Evolutionary conservation across 441 rosid species (phyloP), one percentile per base, ranked within the genome.

Genomic region (Croton laevigatus): DNA sequence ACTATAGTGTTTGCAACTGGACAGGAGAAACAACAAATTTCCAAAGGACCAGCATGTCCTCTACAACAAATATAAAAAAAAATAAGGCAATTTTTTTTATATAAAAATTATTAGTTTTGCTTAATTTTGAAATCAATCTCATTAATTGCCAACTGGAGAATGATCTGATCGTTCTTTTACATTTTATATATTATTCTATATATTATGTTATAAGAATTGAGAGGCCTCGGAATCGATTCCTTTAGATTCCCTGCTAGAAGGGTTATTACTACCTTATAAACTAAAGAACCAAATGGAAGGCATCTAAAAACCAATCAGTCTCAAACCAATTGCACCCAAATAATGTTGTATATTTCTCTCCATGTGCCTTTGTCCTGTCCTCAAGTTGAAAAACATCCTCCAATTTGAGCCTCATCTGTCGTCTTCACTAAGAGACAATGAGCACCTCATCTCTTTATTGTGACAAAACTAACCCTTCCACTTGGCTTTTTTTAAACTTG

Each of bases 341-440:
- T 40, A 71, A 69, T 58, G 67, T 53, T 53, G 19, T 4, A 3
- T 49, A 54, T 68, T 48, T 48, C 80, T 52, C 79, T 48, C 78
- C 87, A 88, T 76, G 90, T 86, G 87, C 83, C 68, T 52, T 49
- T 86, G 85, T 81, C 86, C 78, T 80, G 86, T 81, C 85, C 77
- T 77, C 68, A 48, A 84, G 76, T 78, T 74, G 79, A 73, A 82
- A 80, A 81, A 74, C 83, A 84, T 82, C 76, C 62, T 63, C 32
- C 63, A 34, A 64, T 72, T 46, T 66, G 37, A 65, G 16, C 66
- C 68, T 37, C 37, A 66, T 73, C 75, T 66, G 32, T 34, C 62
- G 32, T 34, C 62, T 57, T 49, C 72, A 57, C 68, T 59, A 45
- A 59, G 62, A 42, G 75, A 74, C 88, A 74, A 75, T 19, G 12